These are phyloP conservation scores for Terfezia boudieri DNA, from an alignment of 495 filamentous ascomycete genomes.

Conservation along the genomic window DNA sequence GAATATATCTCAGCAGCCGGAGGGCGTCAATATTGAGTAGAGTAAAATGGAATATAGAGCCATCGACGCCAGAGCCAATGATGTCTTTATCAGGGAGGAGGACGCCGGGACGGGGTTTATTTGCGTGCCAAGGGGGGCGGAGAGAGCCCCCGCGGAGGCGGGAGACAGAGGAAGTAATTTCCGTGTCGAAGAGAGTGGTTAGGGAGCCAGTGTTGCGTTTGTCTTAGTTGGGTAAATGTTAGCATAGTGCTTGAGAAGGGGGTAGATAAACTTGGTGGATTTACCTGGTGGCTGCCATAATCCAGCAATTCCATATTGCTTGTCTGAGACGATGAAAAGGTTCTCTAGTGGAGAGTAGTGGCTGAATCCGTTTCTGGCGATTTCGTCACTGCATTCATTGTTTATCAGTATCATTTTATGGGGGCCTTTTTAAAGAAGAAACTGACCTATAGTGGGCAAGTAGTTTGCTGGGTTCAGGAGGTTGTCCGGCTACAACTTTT, in stretches of 20 bases:
- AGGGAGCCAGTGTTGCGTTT: constrained; percentile 12
- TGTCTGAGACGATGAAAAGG: constrained; percentile 16
- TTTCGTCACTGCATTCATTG: constrained; percentile 9
- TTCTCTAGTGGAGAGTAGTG: constrained; percentile 10
- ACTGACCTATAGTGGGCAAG: too few species aligned
- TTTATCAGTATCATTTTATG: too few species aligned
- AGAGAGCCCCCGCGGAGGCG: constrained; percentile 14
- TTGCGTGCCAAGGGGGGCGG: constrained; percentile 13
- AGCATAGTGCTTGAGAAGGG: too few species aligned
- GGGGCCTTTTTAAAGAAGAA: too few species aligned
- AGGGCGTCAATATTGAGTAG: constrained; percentile 10
- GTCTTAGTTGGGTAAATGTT: background rate
- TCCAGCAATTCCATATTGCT: constrained; percentile 15
- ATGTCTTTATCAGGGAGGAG: constrained; percentile 10
- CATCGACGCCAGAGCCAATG: constrained; percentile 17
- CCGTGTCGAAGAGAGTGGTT: constrained; percentile 13
- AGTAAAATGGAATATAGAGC: constrained; percentile 16
- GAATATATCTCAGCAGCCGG: constrained; percentile 10
- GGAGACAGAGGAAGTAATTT: constrained; percentile 14
- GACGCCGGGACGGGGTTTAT: constrained; percentile 10
- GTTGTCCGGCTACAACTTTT: constrained; percentile 2
- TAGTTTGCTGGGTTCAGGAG: too few species aligned
- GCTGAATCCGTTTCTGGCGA: constrained; percentile 16
- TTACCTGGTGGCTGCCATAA: constrained; percentile 15
- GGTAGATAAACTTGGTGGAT: background rate